Evolutionary conservation across 2,329 filamentous ascomycete species (phyloP).

Genomic region (Podosphaera leucotricha): DNA sequence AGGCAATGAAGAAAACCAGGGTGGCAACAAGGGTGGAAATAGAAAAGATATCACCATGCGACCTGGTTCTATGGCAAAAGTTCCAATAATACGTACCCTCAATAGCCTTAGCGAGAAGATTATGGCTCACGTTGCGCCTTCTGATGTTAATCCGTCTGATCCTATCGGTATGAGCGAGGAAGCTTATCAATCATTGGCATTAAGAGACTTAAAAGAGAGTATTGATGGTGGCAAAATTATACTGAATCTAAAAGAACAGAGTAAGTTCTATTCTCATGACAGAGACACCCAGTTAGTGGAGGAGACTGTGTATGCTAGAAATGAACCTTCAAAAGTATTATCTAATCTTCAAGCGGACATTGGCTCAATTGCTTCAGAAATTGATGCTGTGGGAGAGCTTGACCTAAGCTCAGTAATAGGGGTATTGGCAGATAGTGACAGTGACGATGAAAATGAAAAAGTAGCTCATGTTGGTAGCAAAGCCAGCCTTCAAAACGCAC

Average conservation of each 20-base stretch:
- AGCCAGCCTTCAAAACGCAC: slow-evolving; percentile 36
- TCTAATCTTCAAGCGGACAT: slow-evolving; percentile 39
- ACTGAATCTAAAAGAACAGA: slow-evolving; percentile 74
- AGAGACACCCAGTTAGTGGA: slow-evolving; percentile 19
- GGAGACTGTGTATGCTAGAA: slow-evolving; percentile 33
- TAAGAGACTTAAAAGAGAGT: slow-evolving; percentile 60
- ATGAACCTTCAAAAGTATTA: slow-evolving; percentile 46
- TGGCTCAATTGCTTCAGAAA: slow-evolving; percentile 20
- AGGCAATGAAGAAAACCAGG: slow-evolving; percentile 87
- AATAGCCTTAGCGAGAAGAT: slow-evolving; percentile 88
- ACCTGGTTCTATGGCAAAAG: slow-evolving; percentile 46
- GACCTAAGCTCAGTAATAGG: slow-evolving; percentile 42
- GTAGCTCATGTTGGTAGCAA: slow-evolving; percentile 43
- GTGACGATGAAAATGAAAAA: slow-evolving; percentile 31
- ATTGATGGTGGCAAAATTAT: slow-evolving; percentile 54
- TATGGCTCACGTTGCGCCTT: slow-evolving; percentile 63
- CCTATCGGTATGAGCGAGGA: slow-evolving; percentile 47
- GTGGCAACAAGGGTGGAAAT: slow-evolving; percentile 60
- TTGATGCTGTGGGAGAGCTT: slow-evolving; percentile 25
- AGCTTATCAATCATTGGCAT: slow-evolving; percentile 47
- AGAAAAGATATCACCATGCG: slow-evolving; percentile 78
- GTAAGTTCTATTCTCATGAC: slow-evolving; percentile 49
- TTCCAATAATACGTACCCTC: slow-evolving; percentile 70
- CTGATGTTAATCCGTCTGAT: slow-evolving; percentile 43
- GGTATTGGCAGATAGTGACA: slow-evolving; percentile 46